Evolutionary conservation across 2,329 filamentous ascomycete species (phyloP), one percentile per base, ranked within the genome.

Genomic region (Calonectria honghensis): DNA sequence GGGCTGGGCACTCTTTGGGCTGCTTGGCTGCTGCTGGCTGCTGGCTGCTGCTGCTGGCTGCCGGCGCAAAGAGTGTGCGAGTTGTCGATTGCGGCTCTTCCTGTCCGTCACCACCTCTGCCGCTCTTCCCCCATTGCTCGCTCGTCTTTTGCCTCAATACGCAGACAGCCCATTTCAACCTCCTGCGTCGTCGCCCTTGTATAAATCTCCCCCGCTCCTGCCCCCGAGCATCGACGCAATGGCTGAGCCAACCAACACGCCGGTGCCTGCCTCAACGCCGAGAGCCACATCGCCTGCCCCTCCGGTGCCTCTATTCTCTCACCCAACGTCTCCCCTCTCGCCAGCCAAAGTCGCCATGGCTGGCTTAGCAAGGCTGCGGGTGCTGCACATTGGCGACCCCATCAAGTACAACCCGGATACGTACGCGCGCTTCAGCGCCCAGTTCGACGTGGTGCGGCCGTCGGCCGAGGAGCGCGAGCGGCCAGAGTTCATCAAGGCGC

Each of bases 351-450:
- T 82, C 61, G 69, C 81, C 50, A 74, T 80, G 64, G 70, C 81
- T 0, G 52, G 78, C 4, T 76, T 78, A 7, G 73, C 76, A 20
- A 88, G 84, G 74, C 87, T 85, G 57, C 90, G 93, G 76, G 93
- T 97, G 74, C 90, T 97, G 78, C 93, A 93, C 86, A 92, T 95
- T 84, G 95, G 95, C 76, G 94, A 96, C 81, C 85, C 87, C 11
- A 83, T 89, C 73, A 86, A 85, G 76, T 90, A 89, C 82, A 90
- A 90, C 76, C 86, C 84, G 0, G 82, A 84, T 1, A 88, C 87
- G 0, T 89, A 89, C 78, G 82, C 82, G 39, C 82, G 84, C 75
- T 87, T 91, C 78, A 81, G 83, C 35, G 61, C 82, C 0, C 83
- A 80, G 24, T 91, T 88, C 78, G 86, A 90, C 18, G 84, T 92